Conservation (phyloP, 129 eudicot genomes). For the Deinandra increscens region DNA sequence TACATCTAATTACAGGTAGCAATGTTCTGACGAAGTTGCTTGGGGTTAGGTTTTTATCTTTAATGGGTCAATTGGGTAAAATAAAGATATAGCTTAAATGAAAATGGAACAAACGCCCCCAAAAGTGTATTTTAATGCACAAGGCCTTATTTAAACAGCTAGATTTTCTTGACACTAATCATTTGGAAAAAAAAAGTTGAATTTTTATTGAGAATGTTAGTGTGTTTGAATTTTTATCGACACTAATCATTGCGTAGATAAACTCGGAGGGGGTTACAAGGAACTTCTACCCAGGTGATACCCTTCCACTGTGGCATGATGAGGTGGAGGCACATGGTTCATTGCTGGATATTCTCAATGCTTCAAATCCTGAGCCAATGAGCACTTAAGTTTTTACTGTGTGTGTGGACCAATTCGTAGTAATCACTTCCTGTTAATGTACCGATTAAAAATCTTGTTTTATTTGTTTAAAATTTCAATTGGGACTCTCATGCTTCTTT, state of each 20-base stretch:
- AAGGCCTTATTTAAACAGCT: neutral
- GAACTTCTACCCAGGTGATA: conserved; percentile 89
- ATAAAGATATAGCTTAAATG: neutral
- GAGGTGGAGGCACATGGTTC: conserved; percentile 80
- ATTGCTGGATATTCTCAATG: conserved; percentile 51
- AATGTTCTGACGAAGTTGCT: neutral
- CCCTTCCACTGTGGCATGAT: conserved; percentile 86
- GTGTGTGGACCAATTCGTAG: neutral
- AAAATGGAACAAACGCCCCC: neutral
- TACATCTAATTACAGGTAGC: neutral
- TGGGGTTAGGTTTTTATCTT: neutral
- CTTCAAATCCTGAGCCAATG: conserved; percentile 70
- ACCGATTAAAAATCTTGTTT: conserved; percentile 3
- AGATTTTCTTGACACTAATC: too few species aligned
- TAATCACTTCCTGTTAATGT: conserved; percentile 7
- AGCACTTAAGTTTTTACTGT: conserved; percentile 8
- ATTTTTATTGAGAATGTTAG: too few species aligned
- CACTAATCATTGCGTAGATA: conserved; percentile 68
- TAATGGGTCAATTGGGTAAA: neutral
- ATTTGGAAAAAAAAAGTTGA: too few species aligned
- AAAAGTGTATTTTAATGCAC: neutral
- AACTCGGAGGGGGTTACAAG: conserved; percentile 71
- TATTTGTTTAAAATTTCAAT: neutral
- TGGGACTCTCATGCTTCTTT: neutral
- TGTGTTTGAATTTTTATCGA: too few species aligned